A percentile compares a stretch with the other conserved stretches of the same genome.
Conservation (phyloP, 345 rosid genomes). For the Eucalyptus urophylla region DNA sequence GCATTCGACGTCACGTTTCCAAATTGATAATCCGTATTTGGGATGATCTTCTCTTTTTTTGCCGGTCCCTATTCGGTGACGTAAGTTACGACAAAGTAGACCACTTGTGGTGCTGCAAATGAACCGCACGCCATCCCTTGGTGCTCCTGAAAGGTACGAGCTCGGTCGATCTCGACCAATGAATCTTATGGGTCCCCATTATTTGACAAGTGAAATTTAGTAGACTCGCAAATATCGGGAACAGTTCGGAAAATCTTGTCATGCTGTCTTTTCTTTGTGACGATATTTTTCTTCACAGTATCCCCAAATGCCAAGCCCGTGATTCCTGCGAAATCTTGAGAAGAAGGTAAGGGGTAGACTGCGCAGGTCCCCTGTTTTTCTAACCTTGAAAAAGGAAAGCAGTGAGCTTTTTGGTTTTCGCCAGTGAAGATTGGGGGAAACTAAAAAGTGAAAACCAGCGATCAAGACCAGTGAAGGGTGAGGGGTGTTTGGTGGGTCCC, state of each 20-base stretch:
- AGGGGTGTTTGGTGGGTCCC: background rate
- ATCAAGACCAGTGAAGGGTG: background rate
- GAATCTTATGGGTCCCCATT: background rate
- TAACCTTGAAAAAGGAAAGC: background rate
- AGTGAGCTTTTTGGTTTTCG: background rate
- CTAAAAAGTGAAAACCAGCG: background rate
- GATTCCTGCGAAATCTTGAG: background rate
- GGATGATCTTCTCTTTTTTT: background rate
- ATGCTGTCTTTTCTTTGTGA: background rate
- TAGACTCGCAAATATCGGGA: background rate
- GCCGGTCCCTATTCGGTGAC: background rate
- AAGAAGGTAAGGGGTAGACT: background rate
- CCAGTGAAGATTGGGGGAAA: background rate
- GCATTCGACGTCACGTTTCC: background rate
- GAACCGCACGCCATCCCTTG: background rate
- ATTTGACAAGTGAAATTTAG: background rate
- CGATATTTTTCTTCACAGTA: background rate
- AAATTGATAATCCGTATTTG: background rate
- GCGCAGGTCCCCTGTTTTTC: background rate
- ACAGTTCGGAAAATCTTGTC: background rate
- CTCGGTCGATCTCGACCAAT: background rate
- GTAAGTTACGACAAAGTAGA: background rate
- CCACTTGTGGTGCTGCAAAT: accelerated
- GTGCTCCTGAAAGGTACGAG: background rate
- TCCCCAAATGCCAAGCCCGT: background rate